Evolutionary conservation across 164 flowering plant species (phyloP), one percentile per base, ranked within the genome.

Genomic region (Chimonanthus praecox): DNA sequence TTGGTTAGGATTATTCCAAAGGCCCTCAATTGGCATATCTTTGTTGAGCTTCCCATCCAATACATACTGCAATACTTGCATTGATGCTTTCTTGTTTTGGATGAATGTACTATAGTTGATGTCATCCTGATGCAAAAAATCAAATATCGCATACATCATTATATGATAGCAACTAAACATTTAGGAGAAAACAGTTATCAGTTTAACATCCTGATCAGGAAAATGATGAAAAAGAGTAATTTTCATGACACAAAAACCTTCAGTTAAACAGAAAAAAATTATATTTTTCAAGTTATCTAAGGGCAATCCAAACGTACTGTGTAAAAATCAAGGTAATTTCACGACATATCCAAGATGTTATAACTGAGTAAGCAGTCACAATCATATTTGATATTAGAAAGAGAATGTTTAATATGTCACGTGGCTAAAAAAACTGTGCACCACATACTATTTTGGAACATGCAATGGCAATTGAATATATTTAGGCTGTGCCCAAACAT

Each of bases 1-100:
- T 64, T 74, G 76, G 81, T 87, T 91, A 70, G 97, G 92, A 51
- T 84, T 72, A 80, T 86, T 78, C 86, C 88, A 87, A 0, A 89
- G 86, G 68, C 85, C 88, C 58, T 75, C 84, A 45, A 81, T 46
- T 8, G 82, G 83, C 72, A 85, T 77, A 58, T 80, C 82, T 50
- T 77, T 84, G 43, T 77, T 69, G 72, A 78, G 71, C 69, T 77
- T 83, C 50, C 62, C 73, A 77, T 68, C 66, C 6, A 70, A 80
- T 69, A 58, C 66, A 71, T 74, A 71, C 51, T 74, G 81, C 77
- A 58, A 33, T 71, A 49, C 49, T 74, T 84, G 49, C 15, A 11
- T 54, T 10, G 82, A 71, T 54, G 61, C 65, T 20, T 73, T 73
- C 75, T 77, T 72, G 66, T 73, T 74, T 64, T 64, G 63, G 58